A percentile compares a stretch with the other conserved stretches of the same genome.
Evolutionary conservation across 2,329 filamentous ascomycete species (phyloP).

Genomic region (Rachicladosporium sp.): DNA sequence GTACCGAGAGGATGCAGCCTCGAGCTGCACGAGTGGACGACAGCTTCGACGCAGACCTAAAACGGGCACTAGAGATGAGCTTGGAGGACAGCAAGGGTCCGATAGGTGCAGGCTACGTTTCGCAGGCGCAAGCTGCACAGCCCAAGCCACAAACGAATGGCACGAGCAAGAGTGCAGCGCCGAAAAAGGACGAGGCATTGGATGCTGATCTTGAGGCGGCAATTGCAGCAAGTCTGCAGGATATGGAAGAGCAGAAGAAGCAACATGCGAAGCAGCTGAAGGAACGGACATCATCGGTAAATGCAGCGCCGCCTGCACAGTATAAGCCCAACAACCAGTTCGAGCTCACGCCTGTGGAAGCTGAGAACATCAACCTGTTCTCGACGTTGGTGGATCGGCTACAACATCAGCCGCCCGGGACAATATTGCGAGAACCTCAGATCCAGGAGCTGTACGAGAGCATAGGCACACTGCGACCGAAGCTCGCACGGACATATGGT

Average conservation of each 20-base stretch:
- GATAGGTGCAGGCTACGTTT: conserved; percentile 56
- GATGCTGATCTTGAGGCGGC: conserved; percentile 89
- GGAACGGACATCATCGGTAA: conserved; percentile 41
- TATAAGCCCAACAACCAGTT: conserved; percentile 79
- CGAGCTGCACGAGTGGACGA: conserved; percentile 82
- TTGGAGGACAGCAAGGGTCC: conserved; percentile 79
- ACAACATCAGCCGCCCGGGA: conserved; percentile 89
- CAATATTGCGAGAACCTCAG: conserved; percentile 90
- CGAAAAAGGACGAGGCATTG: conserved; percentile 56
- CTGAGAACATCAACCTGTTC: conserved; percentile 95
- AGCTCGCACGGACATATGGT: conserved; percentile 87
- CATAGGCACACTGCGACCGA: conserved; percentile 80
- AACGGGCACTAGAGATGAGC: conserved; percentile 90
- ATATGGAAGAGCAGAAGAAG: conserved; percentile 98
- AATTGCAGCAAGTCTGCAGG: conserved; percentile 87
- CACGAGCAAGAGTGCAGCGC: conserved; percentile 3
- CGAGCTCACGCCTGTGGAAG: conserved; percentile 83
- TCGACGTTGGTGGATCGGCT: conserved; percentile 85
- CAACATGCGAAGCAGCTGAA: conserved; percentile 74
- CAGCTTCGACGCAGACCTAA: conserved; percentile 87
- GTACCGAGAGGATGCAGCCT: conserved; percentile 61
- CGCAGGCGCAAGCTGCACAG: conserved; percentile 35
- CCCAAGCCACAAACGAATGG: conserved; percentile 13
- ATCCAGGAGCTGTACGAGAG: conserved; percentile 97
- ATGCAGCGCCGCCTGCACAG: conserved; percentile 33